These are phyloP conservation scores for Collybia sp. DNA, from an alignment of 768 basidiomycete genomes.

Conservation along the genomic window DNA sequence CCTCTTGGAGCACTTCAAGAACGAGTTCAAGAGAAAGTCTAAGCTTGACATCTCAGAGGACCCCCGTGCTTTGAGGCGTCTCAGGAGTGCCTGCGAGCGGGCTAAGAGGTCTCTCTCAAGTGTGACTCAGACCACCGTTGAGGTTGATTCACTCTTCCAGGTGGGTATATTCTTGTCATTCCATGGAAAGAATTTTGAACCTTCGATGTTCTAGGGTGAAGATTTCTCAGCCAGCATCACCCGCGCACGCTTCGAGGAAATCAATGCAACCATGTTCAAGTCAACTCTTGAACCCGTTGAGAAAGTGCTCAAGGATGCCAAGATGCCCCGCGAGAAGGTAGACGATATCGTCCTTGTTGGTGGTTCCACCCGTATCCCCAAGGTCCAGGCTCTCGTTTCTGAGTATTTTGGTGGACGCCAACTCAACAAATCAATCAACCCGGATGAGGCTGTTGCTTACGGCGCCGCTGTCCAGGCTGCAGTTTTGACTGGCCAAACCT, in stretches of 20 bases:
- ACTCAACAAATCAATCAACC: constrained; percentile 99
- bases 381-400: constrained; percentile 96
- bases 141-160: constrained; percentile 98
- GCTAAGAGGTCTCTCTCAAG: constrained; percentile 98
- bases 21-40: constrained; percentile 97
- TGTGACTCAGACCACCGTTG: constrained; percentile 97
- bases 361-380: constrained; percentile 99
- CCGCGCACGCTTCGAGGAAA: constrained; percentile 99
- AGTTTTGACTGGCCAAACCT: constrained; percentile 96
- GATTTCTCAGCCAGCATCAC: constrained; percentile 99
- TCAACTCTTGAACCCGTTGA: constrained; percentile 98
- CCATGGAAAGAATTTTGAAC: constrained; percentile 2
- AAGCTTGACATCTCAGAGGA: constrained; percentile 97
- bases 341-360: constrained; percentile 99
- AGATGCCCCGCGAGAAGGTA: constrained; percentile 95
- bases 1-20: constrained; percentile 97
- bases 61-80: constrained; percentile 92
- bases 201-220: constrained; percentile 57
- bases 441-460: constrained; percentile 99
- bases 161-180: constrained; percentile 30
- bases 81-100: constrained; percentile 97
- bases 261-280: constrained; percentile 93
- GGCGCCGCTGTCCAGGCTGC: constrained; percentile 99
- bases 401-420: constrained; percentile 98
- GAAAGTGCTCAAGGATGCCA: constrained; percentile 98